Percentiles rank a stretch among this genome's conserved stretches.
Evolutionary conservation across 306 rosid genomes (phyloP).

Genomic region (Gleditsia sinensis): DNA sequence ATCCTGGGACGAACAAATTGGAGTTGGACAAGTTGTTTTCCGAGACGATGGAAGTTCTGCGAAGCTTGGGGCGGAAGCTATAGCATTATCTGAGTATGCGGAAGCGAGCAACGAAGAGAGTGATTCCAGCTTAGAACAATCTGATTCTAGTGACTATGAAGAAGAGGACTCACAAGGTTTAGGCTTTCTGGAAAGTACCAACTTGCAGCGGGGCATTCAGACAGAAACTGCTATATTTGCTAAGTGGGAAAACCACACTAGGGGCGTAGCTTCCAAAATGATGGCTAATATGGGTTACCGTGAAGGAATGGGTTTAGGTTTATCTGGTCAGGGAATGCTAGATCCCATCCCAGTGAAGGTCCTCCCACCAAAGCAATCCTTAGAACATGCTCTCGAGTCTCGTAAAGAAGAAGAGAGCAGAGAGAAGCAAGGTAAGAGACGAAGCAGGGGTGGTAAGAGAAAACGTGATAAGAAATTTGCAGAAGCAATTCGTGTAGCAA

Average conservation of each 20-base stretch:
- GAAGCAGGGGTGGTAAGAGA: slow-evolving; percentile 88
- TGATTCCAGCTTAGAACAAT: slow-evolving; percentile 60
- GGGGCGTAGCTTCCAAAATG: slow-evolving; percentile 96
- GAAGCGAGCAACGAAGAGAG: slow-evolving; percentile 55
- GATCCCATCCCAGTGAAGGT: slow-evolving; percentile 75
- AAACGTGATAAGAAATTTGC: slow-evolving; percentile 90
- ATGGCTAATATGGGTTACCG: slow-evolving; percentile 94
- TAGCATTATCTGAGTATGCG: slow-evolving; percentile 70
- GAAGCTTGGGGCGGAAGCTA: slow-evolving; percentile 65
- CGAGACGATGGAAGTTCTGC: slow-evolving; percentile 77
- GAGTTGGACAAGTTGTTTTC: slow-evolving; percentile 79
- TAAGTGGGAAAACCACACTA: slow-evolving; percentile 95
- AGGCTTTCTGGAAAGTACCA: slow-evolving; percentile 81
- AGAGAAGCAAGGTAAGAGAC: slow-evolving; percentile 59
- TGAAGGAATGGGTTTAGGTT: slow-evolving; percentile 91
- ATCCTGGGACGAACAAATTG: slow-evolving; percentile 73
- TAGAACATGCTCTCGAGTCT: slow-evolving; percentile 75
- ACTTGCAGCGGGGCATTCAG: slow-evolving; percentile 74
- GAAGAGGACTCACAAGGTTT: slow-evolving; percentile 66
- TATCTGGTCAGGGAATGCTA: slow-evolving; percentile 87
- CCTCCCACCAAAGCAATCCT: slow-evolving; percentile 89
- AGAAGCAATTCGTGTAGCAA: slow-evolving; percentile 58
- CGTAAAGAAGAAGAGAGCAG: slow-evolving; percentile 44
- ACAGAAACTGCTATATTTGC: slow-evolving; percentile 86
- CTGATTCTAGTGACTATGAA: slow-evolving; percentile 70